Evolutionary conservation across 2,329 filamentous ascomycete species (phyloP).

Genomic region (Aspergillus calidoustus): DNA sequence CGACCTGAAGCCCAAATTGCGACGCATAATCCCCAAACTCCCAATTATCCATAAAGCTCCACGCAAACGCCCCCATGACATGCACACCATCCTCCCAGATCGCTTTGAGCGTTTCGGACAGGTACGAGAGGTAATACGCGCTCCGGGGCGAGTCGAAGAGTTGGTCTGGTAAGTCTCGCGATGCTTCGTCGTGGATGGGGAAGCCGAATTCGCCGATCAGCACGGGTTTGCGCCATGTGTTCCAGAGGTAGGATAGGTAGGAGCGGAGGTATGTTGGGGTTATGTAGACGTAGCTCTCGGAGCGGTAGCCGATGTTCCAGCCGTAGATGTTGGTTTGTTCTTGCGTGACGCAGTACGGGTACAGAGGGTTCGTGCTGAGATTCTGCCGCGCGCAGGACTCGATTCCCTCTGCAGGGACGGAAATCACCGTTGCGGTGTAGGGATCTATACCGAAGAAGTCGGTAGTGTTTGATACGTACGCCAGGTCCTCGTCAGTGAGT

Average conservation of each 20-base stretch:
- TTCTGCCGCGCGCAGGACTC: conserved; percentile 54
- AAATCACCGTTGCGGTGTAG: conserved; percentile 62
- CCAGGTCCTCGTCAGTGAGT: conserved; percentile 55
- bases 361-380: conserved; percentile 43
- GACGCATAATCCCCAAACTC: conserved; percentile 58
- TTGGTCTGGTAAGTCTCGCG: conserved; percentile 53
- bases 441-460: conserved; percentile 64
- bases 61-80: conserved; percentile 59
- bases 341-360: conserved; percentile 59
- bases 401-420: conserved; percentile 53
- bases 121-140: conserved; percentile 59
- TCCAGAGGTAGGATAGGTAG: conserved; percentile 64
- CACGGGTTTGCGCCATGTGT: conserved; percentile 59
- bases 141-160: conserved; percentile 59
- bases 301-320: conserved; percentile 64
- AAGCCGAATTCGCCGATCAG: conserved; percentile 62
- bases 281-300: conserved; percentile 61
- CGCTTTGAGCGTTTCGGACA: conserved; percentile 60
- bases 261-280: conserved; percentile 52
- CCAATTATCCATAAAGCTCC: conserved; percentile 60
- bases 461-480: conserved; percentile 54
- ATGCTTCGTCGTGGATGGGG: conserved; percentile 53
- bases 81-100: conserved; percentile 62
- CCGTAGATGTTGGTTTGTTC: conserved; percentile 54
- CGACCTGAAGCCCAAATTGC: conserved; percentile 62